These are phyloP conservation scores for Tricholoma saponaceum DNA, from an alignment of 768 basidiomycete species.

Conservation along the genomic window DNA sequence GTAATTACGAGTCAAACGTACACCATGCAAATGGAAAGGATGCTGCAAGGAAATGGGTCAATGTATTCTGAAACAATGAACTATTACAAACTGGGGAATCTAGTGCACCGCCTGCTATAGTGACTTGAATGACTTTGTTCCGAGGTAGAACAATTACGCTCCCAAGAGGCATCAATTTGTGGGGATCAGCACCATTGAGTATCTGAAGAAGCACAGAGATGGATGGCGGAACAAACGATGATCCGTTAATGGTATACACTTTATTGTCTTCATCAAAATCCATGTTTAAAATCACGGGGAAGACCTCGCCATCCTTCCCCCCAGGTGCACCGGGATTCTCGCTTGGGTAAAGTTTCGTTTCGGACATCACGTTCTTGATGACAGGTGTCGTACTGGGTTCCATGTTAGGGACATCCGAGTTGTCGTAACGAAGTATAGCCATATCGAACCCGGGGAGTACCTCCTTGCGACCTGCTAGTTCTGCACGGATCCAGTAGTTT, in stretches of 20 bases:
- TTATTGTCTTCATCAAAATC: constrained; percentile 12
- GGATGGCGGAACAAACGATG: constrained; percentile 23
- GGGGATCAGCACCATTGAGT: constrained; percentile 32
- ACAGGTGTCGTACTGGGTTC: constrained; percentile 29
- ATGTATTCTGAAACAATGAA: background rate
- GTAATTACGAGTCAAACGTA: constrained; percentile 21
- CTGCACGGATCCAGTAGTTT: constrained; percentile 35
- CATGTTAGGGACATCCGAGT: too few relatives aligned
- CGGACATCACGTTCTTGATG: constrained; percentile 6
- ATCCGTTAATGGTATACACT: constrained; percentile 26
- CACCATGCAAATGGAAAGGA: constrained; percentile 46
- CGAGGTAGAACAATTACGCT: constrained; percentile 27
- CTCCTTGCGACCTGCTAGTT: constrained; percentile 17
- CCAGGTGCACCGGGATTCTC: constrained; percentile 24
- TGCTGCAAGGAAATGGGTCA: constrained; percentile 22
- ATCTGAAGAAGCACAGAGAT: constrained; percentile 40
- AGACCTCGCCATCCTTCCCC: constrained; percentile 24
- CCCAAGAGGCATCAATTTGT: constrained; percentile 21
- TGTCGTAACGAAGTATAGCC: too few relatives aligned
- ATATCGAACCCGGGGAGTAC: constrained; percentile 39
- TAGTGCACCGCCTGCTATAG: constrained; percentile 22
- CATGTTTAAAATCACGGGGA: constrained; percentile 9
- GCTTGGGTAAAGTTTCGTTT: constrained; percentile 16
- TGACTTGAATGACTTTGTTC: constrained; percentile 33
- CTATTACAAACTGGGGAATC: constrained; percentile 10